These are phyloP conservation scores for Diaporthe destruens DNA, from an alignment of 2,329 filamentous ascomycete genomes.

Conservation along the genomic window DNA sequence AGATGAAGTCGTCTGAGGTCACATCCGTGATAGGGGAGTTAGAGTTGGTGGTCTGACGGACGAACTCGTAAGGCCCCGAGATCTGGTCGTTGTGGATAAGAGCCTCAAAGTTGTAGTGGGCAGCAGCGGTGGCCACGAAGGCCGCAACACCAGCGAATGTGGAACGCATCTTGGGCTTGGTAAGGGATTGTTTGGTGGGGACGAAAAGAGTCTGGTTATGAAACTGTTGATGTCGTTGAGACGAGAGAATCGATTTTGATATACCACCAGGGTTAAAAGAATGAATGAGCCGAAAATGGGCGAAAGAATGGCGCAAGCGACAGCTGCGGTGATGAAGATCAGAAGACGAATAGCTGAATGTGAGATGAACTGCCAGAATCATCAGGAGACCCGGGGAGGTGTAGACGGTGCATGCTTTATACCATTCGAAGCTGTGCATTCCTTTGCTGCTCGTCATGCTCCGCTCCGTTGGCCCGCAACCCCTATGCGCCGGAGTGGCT, in stretches of 20 bases:
- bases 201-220: conserved; percentile 5
- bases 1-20: conserved; percentile 54
- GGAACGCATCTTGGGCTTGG: conserved; percentile 41
- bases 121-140: conserved; percentile 37
- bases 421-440: conserved; percentile 12
- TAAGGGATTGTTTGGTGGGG: not conserved
- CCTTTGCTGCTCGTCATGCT: not conserved
- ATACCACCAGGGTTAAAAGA: conserved; percentile 39
- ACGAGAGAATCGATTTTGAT: conserved; percentile 6
- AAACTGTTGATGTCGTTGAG: not conserved
- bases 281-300: conserved; percentile 16
- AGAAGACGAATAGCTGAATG: conserved; percentile 25
- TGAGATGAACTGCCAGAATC: conserved; percentile 27
- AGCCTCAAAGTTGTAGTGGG: conserved; percentile 43
- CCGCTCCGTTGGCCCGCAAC: not conserved
- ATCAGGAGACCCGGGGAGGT: conserved; percentile 1
- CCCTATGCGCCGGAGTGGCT: conserved; percentile 25
- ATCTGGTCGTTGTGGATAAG: conserved; percentile 45
- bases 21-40: conserved; percentile 57
- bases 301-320: conserved; percentile 38
- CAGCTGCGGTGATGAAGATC: conserved; percentile 37
- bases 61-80: conserved; percentile 44
- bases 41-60: conserved; percentile 44
- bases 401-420: conserved; percentile 30
- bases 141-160: conserved; percentile 39